These are phyloP conservation scores for Macrolepiota albuminosa DNA, from an alignment of 768 basidiomycete species.

Conservation along the genomic window DNA sequence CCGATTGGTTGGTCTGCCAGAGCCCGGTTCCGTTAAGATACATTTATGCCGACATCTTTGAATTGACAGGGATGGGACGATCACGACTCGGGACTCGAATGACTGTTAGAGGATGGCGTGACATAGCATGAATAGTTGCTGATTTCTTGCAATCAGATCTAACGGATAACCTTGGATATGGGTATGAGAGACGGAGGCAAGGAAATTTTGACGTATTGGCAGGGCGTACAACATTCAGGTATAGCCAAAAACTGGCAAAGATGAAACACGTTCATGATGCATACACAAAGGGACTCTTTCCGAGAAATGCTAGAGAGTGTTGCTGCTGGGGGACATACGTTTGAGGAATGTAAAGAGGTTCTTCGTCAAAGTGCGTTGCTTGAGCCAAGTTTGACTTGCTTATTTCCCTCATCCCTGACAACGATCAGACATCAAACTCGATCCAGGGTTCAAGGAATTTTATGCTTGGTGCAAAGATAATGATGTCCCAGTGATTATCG, in stretches of 20 bases:
- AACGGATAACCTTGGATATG: slow-evolving; percentile 90
- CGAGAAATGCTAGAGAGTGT: slow-evolving; percentile 82
- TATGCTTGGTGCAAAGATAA: slow-evolving; percentile 76
- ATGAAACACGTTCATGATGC: background rate
- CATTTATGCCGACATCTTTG: slow-evolving; percentile 3
- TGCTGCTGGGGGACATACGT: slow-evolving; percentile 64
- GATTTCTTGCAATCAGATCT: slow-evolving; percentile 46
- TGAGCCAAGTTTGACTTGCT: slow-evolving; percentile 1
- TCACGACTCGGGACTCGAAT: slow-evolving; percentile 90
- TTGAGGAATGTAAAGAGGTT: slow-evolving; percentile 80
- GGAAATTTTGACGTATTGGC: slow-evolving; percentile 71
- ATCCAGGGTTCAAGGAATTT: slow-evolving; percentile 87
- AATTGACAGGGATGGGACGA: slow-evolving; percentile 77
- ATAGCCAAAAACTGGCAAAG: slow-evolving; percentile 6
- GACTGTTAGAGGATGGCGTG: slow-evolving; percentile 56
- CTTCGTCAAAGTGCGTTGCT: slow-evolving; percentile 56
- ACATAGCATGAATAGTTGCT: background rate
- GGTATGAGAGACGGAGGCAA: slow-evolving; percentile 63
- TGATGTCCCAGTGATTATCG: slow-evolving; percentile 87
- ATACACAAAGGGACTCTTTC: slow-evolving; percentile 75
- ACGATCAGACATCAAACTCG: slow-evolving; percentile 71
- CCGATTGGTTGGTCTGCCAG: slow-evolving; percentile 72
- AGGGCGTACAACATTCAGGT: slow-evolving; percentile 70
- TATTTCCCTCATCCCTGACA: background rate
- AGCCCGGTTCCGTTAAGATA: background rate